Conservation (phyloP, 495 filamentous ascomycete species). For the Hypoxylon lienhwacheense region DNA sequence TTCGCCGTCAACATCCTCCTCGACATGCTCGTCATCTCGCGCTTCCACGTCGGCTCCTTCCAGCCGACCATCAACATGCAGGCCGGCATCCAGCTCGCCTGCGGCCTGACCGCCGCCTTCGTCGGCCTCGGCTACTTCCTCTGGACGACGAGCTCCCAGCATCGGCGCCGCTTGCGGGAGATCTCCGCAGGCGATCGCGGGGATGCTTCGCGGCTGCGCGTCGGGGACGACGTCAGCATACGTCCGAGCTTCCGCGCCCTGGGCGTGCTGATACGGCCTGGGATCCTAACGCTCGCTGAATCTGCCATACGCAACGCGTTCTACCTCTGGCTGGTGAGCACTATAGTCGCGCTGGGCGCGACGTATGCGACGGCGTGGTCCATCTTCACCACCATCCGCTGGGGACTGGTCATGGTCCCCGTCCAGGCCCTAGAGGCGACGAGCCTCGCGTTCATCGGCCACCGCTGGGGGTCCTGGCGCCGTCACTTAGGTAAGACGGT, state of each 20-base stretch:
- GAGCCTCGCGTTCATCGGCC: constrained; percentile 65
- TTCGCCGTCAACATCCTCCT: constrained; percentile 69
- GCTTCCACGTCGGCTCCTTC: constrained; percentile 60
- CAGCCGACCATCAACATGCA: constrained; percentile 64
- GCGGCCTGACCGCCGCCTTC: constrained; percentile 59
- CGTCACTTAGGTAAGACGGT: constrained; percentile 40
- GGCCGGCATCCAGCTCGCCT: constrained; percentile 63
- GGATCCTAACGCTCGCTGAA: constrained; percentile 61
- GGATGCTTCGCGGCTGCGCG: not conserved
- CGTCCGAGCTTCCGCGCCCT: constrained; percentile 50
- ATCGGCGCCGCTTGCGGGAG: not conserved
- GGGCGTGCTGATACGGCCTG: constrained; percentile 56
- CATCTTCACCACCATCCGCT: constrained; percentile 76
- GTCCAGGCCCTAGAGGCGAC: constrained; percentile 69
- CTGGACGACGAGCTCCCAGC: constrained; percentile 40
- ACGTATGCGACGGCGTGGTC: constrained; percentile 76
- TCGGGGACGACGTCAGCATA: constrained; percentile 11
- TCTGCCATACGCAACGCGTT: constrained; percentile 68
- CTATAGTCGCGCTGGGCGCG: constrained; percentile 62
- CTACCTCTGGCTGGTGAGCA: constrained; percentile 72
- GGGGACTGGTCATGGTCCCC: constrained; percentile 77
- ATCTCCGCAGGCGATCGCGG: not conserved
- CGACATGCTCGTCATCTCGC: constrained; percentile 70
- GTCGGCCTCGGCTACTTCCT: constrained; percentile 64
- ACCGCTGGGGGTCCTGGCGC: constrained; percentile 66